Conservation (phyloP, 2,329 filamentous ascomycete species). For the Neofusicoccum kwambonambiense region DNA sequence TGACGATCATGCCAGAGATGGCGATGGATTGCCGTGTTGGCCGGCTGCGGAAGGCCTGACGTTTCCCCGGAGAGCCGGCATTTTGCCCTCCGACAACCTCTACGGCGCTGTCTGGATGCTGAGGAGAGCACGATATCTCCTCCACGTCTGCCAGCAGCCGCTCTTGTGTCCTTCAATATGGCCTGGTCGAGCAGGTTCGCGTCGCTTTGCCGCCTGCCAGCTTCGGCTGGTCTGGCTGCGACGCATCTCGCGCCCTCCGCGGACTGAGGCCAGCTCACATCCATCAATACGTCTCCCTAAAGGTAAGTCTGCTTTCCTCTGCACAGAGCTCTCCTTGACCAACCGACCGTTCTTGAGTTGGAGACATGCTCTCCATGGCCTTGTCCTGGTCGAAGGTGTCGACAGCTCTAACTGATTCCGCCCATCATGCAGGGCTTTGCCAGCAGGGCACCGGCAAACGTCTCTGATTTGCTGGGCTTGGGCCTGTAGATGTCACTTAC, state of each 20-base stretch:
- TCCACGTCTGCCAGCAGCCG: not conserved
- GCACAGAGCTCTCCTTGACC: too few species aligned
- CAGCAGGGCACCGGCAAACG: not conserved
- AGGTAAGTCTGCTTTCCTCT: not conserved
- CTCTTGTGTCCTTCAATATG: not conserved
- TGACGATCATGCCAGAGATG: constrained; percentile 3
- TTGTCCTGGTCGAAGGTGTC: not conserved
- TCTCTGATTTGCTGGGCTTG: not conserved
- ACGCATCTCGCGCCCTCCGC: not conserved
- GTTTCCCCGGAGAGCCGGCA: constrained; percentile 17
- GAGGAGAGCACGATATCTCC: not conserved
- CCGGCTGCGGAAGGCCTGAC: constrained; percentile 11
- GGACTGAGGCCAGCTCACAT: not conserved
- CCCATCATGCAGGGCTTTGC: not conserved
- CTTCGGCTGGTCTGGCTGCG: not conserved
- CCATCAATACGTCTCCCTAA: not conserved
- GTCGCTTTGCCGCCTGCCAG: not conserved
- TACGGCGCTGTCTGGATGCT: constrained; percentile 1
- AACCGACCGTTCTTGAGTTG: not conserved
- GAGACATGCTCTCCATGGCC: not conserved
- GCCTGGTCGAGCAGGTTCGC: too few species aligned
- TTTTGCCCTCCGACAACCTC: constrained; percentile 15
- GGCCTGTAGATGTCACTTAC: not conserved
- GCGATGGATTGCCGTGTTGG: not conserved
- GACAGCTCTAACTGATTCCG: constrained; percentile 1